These are phyloP conservation scores for Paramecium tetraurelia DNA, from an alignment of 73 alveolate species.

Conservation along the genomic window DNA sequence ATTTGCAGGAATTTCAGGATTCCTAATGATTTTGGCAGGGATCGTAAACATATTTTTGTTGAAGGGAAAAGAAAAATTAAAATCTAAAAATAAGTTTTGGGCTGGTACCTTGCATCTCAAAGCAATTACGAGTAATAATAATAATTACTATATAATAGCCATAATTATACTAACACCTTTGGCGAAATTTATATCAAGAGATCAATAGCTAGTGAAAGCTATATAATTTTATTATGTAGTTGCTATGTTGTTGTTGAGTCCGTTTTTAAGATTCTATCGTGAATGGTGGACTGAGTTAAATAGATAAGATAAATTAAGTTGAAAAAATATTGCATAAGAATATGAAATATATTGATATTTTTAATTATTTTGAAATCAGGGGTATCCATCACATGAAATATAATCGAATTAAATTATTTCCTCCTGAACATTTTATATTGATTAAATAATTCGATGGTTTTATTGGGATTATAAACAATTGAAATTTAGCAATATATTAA, in stretches of 20 bases:
- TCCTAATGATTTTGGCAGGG: constrained; percentile 2
- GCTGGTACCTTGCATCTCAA: constrained; percentile 14
- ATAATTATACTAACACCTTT: background rate
- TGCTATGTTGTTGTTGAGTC: background rate
- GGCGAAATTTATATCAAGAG: background rate
- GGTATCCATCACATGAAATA: too few relatives aligned
- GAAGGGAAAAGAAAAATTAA: constrained; percentile 40
- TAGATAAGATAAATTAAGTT: background rate
- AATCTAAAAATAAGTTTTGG: constrained; percentile 27
- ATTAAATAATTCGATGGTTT: background rate
- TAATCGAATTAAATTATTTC: too few relatives aligned
- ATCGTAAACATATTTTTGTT: background rate
- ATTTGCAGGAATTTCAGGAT: constrained; percentile 19
- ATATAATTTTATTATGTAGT: constrained; percentile 24
- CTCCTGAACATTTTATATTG: background rate
- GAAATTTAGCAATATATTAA: background rate
- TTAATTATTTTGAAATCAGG: too few relatives aligned
- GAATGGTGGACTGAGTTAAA: constrained; percentile 43
- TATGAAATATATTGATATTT: background rate
- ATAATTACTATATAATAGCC: background rate
- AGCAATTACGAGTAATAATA: background rate
- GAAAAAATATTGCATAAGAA: background rate
- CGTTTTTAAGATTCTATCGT: constrained; percentile 31
- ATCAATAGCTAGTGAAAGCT: background rate
- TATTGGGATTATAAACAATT: too few relatives aligned